These are phyloP conservation scores for Colletotrichum lindemuthianum DNA, from an alignment of 2,329 filamentous ascomycete species.

Conservation along the genomic window DNA sequence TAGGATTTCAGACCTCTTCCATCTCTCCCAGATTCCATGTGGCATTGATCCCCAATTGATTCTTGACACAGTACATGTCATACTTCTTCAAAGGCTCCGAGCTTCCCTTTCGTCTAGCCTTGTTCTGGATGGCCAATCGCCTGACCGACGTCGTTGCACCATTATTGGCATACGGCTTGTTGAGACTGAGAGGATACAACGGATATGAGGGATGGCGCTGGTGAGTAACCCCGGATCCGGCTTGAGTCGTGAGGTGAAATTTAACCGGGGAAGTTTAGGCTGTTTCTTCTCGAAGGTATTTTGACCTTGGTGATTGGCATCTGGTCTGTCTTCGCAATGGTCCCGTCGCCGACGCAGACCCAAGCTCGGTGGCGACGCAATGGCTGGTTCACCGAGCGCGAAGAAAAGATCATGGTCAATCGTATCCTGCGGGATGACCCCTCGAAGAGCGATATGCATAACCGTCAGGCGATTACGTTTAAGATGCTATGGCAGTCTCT, in stretches of 20 bases:
- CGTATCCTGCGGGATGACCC: conserved; percentile 64
- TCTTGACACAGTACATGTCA: conserved; percentile 34
- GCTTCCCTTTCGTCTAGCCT: conserved; percentile 38
- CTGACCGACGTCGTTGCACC: conserved; percentile 40
- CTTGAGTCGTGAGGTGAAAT: neutral
- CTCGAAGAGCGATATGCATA: conserved; percentile 64
- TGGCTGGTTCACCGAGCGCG: conserved; percentile 66
- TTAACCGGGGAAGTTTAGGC: neutral
- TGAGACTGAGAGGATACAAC: conserved; percentile 39
- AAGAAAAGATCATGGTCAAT: conserved; percentile 68
- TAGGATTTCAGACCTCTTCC: neutral
- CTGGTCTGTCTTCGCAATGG: conserved; percentile 43
- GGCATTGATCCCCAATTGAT: neutral
- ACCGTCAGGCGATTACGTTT: conserved; percentile 60
- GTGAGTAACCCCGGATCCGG: conserved; percentile 5
- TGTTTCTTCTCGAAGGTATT: conserved; percentile 13
- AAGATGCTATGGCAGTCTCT: conserved; percentile 56
- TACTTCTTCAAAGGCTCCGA: conserved; percentile 41
- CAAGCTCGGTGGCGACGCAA: conserved; percentile 57
- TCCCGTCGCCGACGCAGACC: conserved; percentile 48
- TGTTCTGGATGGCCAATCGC: conserved; percentile 40
- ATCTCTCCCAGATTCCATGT: no score
- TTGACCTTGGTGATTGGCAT: conserved; percentile 39
- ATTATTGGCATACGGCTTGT: conserved; percentile 41
- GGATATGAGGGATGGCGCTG: conserved; percentile 41